Base-by-base conservation (phyloP, 2,329 filamentous ascomycete species). In the Mycosphaerella sp. region DNA sequence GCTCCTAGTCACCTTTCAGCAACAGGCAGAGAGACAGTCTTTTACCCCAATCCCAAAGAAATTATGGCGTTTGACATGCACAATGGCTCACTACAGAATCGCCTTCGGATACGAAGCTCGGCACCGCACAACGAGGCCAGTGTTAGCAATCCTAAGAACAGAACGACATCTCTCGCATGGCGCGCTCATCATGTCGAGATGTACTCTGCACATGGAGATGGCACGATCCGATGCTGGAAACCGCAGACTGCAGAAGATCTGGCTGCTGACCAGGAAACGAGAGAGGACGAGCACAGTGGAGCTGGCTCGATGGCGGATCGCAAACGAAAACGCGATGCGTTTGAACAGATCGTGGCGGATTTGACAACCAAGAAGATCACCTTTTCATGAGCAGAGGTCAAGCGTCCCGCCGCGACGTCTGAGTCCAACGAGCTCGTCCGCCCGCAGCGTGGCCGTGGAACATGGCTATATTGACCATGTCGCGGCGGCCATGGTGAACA, bases 131-230 rank as follows among this genome's bases (percentile, higher is more conserved):
- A 26, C 10, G 56, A 59, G 11, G 32, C 46, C 14, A 56, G 53
- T 14, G 59, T 64, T 44, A 51, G 66, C 10, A 70, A 67, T 49
- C 60, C 67, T 2, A 68, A 66, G 53, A 68, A 83, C 55, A 78
- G 86, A 31, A 85, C 93, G 45, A 90, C 87, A 11, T 80, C 80
- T 50, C 76, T 96, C 23, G 84, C 81, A 0, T 96, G 90, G 89
- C 75, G 82, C 36, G 79, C 81, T 1, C 87, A 88, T 32, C 71
- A 78, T 53, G 83, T 85, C 1, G 83, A 86, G 60, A 79, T 96
- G 54, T 95, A 89, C 71, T 93, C 89, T 50, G 86, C 84, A 1
- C 89, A 95, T 64, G 78, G 85, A 2, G 89, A 96, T 67, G 92
- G 92, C 0, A 85, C 85, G 49, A 92, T 97, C 54, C 80, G 86